These are phyloP conservation scores for Colletotrichum salicis DNA, from an alignment of 2,329 filamentous ascomycete genomes.

Conservation along the genomic window DNA sequence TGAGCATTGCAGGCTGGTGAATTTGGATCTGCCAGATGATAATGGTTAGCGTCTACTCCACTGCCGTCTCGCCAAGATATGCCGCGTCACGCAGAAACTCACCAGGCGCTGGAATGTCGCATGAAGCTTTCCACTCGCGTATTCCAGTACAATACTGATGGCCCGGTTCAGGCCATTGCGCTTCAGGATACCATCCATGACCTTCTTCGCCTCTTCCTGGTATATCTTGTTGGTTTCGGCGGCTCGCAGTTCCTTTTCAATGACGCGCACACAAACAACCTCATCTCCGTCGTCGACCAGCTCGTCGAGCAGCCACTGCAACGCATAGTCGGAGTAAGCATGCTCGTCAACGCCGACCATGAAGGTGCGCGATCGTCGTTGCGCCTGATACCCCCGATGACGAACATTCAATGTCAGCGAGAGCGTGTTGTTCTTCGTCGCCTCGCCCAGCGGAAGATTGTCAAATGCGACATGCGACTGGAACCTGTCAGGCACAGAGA, in stretches of 20 bases:
- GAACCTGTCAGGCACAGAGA: slow-evolving; percentile 58
- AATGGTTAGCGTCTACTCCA: not conserved
- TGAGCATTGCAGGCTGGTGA: slow-evolving; percentile 89
- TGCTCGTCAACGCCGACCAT: slow-evolving; percentile 93
- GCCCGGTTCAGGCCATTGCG: slow-evolving; percentile 85
- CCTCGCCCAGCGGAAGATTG: slow-evolving; percentile 67
- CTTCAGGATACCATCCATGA: slow-evolving; percentile 80
- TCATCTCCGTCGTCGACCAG: slow-evolving; percentile 94
- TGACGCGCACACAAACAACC: slow-evolving; percentile 87
- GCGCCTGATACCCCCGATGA: slow-evolving; percentile 86
- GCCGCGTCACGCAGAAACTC: slow-evolving; percentile 47
- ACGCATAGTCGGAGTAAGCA: slow-evolving; percentile 88
- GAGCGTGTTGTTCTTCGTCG: slow-evolving; percentile 67
- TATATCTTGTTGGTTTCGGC: slow-evolving; percentile 72
- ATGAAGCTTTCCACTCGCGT: slow-evolving; percentile 89
- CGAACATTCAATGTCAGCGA: slow-evolving; percentile 87
- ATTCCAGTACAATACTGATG: slow-evolving; percentile 86
- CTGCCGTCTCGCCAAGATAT: not conserved
- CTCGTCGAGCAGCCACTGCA: slow-evolving; percentile 93
- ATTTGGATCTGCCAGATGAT: slow-evolving; percentile 76
- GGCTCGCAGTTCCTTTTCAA: slow-evolving; percentile 82
- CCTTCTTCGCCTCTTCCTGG: slow-evolving; percentile 76
- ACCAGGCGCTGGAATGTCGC: slow-evolving; percentile 92
- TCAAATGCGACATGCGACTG: slow-evolving; percentile 70
- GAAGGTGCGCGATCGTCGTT: slow-evolving; percentile 85